Conservation (phyloP, 768 basidiomycete genomes). For the Tricholoma flavovirens region DNA sequence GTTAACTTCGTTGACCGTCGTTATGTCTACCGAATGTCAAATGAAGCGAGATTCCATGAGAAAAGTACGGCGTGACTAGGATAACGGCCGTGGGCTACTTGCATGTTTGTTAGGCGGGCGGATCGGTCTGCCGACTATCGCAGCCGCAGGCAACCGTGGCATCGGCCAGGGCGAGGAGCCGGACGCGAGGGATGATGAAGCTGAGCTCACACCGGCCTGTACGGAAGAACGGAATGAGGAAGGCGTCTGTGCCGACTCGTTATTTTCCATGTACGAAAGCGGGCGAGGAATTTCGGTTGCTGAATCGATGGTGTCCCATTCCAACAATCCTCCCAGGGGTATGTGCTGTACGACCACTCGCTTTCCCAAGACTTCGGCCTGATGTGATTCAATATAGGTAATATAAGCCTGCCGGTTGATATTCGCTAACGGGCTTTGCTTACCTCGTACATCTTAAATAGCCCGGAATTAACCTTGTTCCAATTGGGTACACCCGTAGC, state of each 20-base stretch:
- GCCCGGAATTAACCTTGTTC: constrained; percentile 83
- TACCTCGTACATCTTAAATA: constrained; percentile 95
- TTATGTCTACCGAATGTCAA: neutral
- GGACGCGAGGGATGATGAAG: neutral
- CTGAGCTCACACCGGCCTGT: neutral
- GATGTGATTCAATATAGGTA: neutral
- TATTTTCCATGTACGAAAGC: neutral
- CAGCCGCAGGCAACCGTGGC: neutral
- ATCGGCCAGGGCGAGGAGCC: neutral
- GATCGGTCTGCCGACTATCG: neutral
- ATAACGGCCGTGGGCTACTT: neutral
- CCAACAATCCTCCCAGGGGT: constrained; percentile 74
- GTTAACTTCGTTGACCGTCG: neutral
- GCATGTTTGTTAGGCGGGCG: neutral
- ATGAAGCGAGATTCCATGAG: neutral
- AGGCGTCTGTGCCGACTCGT: neutral
- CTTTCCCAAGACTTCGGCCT: constrained; percentile 91
- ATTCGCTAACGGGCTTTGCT: constrained; percentile 10
- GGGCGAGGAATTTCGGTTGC: constrained; percentile 5
- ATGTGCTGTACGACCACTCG: constrained; percentile 96
- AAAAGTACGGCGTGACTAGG: neutral
- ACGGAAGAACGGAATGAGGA: neutral
- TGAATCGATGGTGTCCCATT: constrained; percentile 42
- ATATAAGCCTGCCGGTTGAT: neutral
- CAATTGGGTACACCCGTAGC: constrained; percentile 86